Percentiles rank a stretch among this genome's conserved stretches.
Evolutionary conservation across 1,284 basidiomycete species (phyloP).

Genomic region (Apiotrichum mycotoxinovorans): DNA sequence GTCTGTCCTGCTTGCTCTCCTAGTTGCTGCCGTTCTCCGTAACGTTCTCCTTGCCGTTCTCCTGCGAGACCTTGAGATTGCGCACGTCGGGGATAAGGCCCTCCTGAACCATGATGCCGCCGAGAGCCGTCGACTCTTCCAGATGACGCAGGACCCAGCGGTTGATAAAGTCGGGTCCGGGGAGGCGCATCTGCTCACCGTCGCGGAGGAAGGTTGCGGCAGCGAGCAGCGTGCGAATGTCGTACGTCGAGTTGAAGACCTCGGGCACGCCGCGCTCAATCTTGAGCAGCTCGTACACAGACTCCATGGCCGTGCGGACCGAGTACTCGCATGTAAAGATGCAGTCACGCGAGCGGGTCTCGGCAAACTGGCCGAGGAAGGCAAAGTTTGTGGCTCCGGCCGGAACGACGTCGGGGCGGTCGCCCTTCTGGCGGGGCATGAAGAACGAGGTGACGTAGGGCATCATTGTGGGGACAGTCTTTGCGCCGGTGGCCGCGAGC

Average conservation of each 20-base stretch:
- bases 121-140: no score
- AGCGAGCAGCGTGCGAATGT: not conserved
- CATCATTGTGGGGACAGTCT: not conserved
- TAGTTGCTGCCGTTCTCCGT: no score
- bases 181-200: not conserved
- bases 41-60: no score
- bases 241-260: slow-evolving; percentile 4
- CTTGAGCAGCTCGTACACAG: not conserved
- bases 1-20: no score
- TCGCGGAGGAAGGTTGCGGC: not conserved
- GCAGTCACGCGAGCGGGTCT: slow-evolving; percentile 1
- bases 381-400: not conserved
- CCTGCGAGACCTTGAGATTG: no score
- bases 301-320: slow-evolving; percentile 5
- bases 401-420: not conserved
- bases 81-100: no score
- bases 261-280: slow-evolving; percentile 5
- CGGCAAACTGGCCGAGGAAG: slow-evolving; percentile 8
- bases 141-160: no score
- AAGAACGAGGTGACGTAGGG: slow-evolving; percentile 4
- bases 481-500: not conserved
- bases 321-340: slow-evolving; percentile 8
- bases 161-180: not conserved
- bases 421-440: slow-evolving; percentile 4
- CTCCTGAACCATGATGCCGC: no score